Conservation (phyloP, 2,329 filamentous ascomycete species). For the Colletotrichum magnum region DNA sequence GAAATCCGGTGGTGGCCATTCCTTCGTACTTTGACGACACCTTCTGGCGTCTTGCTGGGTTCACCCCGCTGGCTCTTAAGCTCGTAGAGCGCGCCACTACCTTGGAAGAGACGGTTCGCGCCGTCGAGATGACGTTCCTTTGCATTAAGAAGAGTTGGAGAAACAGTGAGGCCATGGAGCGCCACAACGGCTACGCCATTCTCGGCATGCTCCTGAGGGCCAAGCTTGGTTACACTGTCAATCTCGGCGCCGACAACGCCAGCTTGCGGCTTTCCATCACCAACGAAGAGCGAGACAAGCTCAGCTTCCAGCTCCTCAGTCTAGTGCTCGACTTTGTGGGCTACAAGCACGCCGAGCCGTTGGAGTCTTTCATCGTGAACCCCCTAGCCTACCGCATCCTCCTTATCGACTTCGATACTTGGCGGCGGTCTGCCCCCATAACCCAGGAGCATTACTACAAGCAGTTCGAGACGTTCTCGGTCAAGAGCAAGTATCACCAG, state of each 20-base stretch:
- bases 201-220: slow-evolving; percentile 86
- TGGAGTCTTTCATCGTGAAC: slow-evolving; percentile 94
- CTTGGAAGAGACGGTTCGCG: slow-evolving; percentile 78
- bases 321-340: slow-evolving; percentile 89
- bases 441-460: slow-evolving; percentile 93
- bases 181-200: slow-evolving; percentile 93
- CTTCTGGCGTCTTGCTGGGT: slow-evolving; percentile 93
- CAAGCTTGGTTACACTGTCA: slow-evolving; percentile 75
- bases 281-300: slow-evolving; percentile 66
- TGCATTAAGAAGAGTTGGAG: slow-evolving; percentile 94
- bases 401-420: slow-evolving; percentile 92
- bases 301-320: slow-evolving; percentile 77
- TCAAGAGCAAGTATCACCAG: slow-evolving; percentile 90
- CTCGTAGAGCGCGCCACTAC: slow-evolving; percentile 83
- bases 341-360: slow-evolving; percentile 83
- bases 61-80: slow-evolving; percentile 86
- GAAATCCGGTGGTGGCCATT: slow-evolving; percentile 83
- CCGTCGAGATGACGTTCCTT: slow-evolving; percentile 87
- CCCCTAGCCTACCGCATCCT: slow-evolving; percentile 93
- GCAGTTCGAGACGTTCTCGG: slow-evolving; percentile 89
- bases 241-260: slow-evolving; percentile 46
- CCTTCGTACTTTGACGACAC: slow-evolving; percentile 92
- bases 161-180: slow-evolving; percentile 98
- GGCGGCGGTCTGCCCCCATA: slow-evolving; percentile 82
- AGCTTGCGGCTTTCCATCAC: slow-evolving; percentile 60